Evolutionary conservation across 495 filamentous ascomycete genomes (phyloP).

Genomic region (Polyplosphaeria fusca): DNA sequence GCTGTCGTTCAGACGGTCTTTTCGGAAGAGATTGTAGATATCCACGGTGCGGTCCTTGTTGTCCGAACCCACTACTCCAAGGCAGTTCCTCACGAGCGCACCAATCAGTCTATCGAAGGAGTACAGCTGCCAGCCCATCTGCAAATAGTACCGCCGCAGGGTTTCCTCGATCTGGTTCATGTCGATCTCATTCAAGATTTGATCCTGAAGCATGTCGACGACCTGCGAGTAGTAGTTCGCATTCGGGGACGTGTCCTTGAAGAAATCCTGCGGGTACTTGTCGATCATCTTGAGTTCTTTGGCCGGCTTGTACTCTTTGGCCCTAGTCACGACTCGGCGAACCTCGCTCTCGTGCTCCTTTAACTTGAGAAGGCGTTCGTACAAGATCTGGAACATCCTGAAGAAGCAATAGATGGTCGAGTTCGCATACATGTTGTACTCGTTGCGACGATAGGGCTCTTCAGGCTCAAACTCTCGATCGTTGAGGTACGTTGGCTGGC

Average conservation of each 20-base stretch:
- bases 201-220: slow-evolving; percentile 64
- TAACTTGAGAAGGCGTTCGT: slow-evolving; percentile 74
- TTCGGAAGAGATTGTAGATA: slow-evolving; percentile 76
- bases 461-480: slow-evolving; percentile 67
- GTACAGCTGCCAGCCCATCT: slow-evolving; percentile 85
- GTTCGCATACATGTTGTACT: slow-evolving; percentile 86
- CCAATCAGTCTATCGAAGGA: slow-evolving; percentile 80
- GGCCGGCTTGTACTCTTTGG: slow-evolving; percentile 70
- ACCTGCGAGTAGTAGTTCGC: slow-evolving; percentile 70
- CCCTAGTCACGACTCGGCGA: slow-evolving; percentile 64
- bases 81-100: slow-evolving; percentile 69
- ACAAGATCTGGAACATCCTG: slow-evolving; percentile 82
- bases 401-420: slow-evolving; percentile 90
- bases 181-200: slow-evolving; percentile 72
- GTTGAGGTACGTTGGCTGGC: slow-evolving; percentile 49
- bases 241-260: slow-evolving; percentile 60
- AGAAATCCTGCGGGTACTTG: slow-evolving; percentile 75
- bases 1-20: slow-evolving; percentile 71
- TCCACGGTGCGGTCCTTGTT: slow-evolving; percentile 87
- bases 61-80: slow-evolving; percentile 72
- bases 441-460: slow-evolving; percentile 71
- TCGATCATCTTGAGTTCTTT: slow-evolving; percentile 73
- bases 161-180: slow-evolving; percentile 79
- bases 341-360: slow-evolving; percentile 74
- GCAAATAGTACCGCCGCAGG: slow-evolving; percentile 82